Evolutionary conservation across 2,329 filamentous ascomycete species (phyloP), one percentile per base, ranked within the genome.

Genomic region (Botrytis aclada): DNA sequence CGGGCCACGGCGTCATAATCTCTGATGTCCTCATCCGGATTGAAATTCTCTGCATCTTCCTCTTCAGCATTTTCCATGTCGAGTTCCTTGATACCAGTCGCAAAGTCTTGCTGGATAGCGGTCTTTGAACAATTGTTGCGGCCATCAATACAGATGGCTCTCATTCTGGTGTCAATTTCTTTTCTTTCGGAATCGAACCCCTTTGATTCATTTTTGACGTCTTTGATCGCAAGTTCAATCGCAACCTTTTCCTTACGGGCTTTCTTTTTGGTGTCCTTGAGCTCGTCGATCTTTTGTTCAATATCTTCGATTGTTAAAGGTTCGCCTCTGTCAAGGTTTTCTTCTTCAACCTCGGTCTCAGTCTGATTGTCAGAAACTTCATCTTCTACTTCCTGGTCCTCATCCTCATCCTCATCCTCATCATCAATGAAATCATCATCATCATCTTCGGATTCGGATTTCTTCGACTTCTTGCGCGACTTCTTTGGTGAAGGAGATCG

Each of bases 61-160:
- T 88, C 86, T 4, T 83, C 81, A 0, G 81, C 80, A 34, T 78
- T 80, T 74, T 90, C 88, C 75, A 88, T 84, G 73, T 91, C 88
- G 0, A 90, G 83, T 74, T 90, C 88, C 74, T 84, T 85, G 69
- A 91, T 86, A 0, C 89, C 89, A 63, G 83, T 82, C 1, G 87
- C 88, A 77, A 90, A 91, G 71, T 91, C 88, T 20, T 83, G 79
- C 76, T 86, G 85, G 56, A 92, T 90, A 0, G 84, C 84, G 0
- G 77, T 77, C 70, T 84, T 86, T 0, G 88, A 86, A 73, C 88
- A 89, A 0, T 84, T 77, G 70, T 91, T 92, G 37, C 89, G 83
- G 7, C 84, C 84, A 25, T 82, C 80, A 72, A 91, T 89, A 74
- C 88, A 85, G 9, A 81, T 74, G 8, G 80, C 79, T 37, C 78